Evolutionary conservation across 805 yeast genomes (phyloP).

Genomic region (Maudiozyma barnettii): DNA sequence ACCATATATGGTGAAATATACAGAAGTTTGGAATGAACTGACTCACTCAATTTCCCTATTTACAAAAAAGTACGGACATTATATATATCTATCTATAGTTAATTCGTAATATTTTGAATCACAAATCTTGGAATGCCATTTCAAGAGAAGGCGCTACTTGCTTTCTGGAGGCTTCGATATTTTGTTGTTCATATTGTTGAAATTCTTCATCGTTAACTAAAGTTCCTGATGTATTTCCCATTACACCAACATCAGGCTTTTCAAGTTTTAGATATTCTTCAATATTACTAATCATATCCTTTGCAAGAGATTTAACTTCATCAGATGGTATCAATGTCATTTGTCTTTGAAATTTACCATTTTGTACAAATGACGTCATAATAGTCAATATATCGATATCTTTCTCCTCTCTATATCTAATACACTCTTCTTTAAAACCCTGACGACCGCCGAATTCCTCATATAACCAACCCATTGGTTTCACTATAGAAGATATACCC

Average conservation of each 20-base stretch:
- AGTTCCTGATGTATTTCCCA: background rate
- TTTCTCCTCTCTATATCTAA: conserved; percentile 21
- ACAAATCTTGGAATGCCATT: conserved; percentile 14
- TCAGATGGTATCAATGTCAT: conserved; percentile 27
- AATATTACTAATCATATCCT: conserved; percentile 2
- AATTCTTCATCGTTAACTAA: background rate
- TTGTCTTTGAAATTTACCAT: conserved; percentile 35
- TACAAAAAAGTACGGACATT: too few relatives aligned
- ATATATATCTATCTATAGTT: too few relatives aligned
- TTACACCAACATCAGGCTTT: background rate
- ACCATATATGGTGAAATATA: too few relatives aligned
- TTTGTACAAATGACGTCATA: conserved; percentile 39
- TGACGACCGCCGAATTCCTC: conserved; percentile 24
- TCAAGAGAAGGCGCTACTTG: conserved; percentile 63
- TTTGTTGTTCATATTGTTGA: conserved; percentile 37
- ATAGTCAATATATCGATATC: conserved; percentile 35
- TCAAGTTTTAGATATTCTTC: background rate
- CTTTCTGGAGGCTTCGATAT: conserved; percentile 64
- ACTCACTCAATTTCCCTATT: too few relatives aligned
- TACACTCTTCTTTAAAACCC: conserved; percentile 16
- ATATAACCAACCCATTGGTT: conserved; percentile 47
- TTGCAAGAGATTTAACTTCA: conserved; percentile 9
- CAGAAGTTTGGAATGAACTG: too few relatives aligned
- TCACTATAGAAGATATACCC: conserved; percentile 74
- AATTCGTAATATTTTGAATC: background rate